phyloP scores from a whole-genome alignment of 2,329 filamentous ascomycete species.

The Lasiodiplodia gonubiensis region DNA sequence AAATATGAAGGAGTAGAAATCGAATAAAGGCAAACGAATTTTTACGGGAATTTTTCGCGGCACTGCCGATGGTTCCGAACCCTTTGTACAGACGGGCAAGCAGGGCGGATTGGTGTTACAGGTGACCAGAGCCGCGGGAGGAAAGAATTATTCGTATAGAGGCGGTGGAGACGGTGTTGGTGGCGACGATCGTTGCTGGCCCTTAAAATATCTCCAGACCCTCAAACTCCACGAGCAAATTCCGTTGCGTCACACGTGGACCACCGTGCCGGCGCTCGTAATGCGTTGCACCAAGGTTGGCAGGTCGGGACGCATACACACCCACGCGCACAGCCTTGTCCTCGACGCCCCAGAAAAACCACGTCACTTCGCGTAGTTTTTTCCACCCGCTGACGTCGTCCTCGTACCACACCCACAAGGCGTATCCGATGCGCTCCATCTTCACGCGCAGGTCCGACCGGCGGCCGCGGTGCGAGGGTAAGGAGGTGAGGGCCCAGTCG shows the following conservation, averaged over 20 bases:
- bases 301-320: constrained; percentile 63
- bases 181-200: too few species aligned
- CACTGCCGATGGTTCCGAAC: constrained; percentile 21
- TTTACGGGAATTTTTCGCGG: constrained; percentile 11
- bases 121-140: constrained; percentile 11
- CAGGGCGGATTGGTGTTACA: constrained; percentile 10
- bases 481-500: constrained; percentile 62
- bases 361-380: constrained; percentile 65
- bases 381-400: constrained; percentile 54
- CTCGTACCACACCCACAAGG: constrained; percentile 64
- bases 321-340: constrained; percentile 64
- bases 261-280: constrained; percentile 42
- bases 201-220: constrained; percentile 45
- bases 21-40: background rate
- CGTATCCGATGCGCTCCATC: constrained; percentile 61
- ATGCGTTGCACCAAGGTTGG: constrained; percentile 50
- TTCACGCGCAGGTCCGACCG: constrained; percentile 60
- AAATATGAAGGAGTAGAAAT: background rate
- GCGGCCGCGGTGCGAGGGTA: constrained; percentile 50
- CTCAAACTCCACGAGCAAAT: constrained; percentile 50
- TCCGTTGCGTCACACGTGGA: constrained; percentile 38
- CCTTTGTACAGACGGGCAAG: constrained; percentile 18
- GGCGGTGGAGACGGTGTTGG: background rate
- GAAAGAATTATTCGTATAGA: background rate
- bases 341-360: constrained; percentile 66